These are phyloP conservation scores for Skeletonema potamos DNA, from an alignment of 108 stramenopile genomes.

Conservation along the genomic window DNA sequence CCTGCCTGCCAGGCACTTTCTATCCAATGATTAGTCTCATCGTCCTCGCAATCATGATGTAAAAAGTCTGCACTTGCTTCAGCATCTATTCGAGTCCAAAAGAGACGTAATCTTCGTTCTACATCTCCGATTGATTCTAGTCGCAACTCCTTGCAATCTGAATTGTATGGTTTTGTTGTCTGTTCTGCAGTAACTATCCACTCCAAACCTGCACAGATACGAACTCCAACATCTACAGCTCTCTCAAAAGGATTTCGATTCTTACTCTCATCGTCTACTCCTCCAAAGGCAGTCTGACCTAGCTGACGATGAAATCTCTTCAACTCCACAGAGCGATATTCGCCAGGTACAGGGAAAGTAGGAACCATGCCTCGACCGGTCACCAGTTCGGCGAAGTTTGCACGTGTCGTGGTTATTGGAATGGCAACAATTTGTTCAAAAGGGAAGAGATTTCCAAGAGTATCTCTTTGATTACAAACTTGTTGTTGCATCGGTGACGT, in stretches of 20 bases:
- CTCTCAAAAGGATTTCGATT: conserved; percentile 30
- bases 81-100: conserved; percentile 57
- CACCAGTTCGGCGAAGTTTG: conserved; percentile 56
- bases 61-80: conserved; percentile 14
- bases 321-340: conserved; percentile 46
- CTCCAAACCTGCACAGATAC: conserved; percentile 62
- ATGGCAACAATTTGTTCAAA: conserved; percentile 30
- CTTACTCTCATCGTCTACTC: conserved; percentile 1
- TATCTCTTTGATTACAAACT: neutral
- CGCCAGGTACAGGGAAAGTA: conserved; percentile 29
- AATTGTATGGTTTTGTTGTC: neutral
- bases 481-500: neutral
- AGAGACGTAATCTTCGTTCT: conserved; percentile 46
- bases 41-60: neutral
- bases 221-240: conserved; percentile 65
- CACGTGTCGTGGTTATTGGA: conserved; percentile 49
- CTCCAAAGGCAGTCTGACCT: conserved; percentile 6
- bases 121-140: conserved; percentile 26
- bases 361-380: conserved; percentile 33
- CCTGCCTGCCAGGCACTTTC: conserved; percentile 55
- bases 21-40: conserved; percentile 24
- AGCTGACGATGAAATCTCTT: conserved; percentile 46
- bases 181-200: conserved; percentile 17
- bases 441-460: conserved; percentile 15
- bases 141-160: neutral